Percentiles rank a stretch among this genome's conserved stretches.
phyloP scores from a whole-genome alignment of 2,329 filamentous ascomycete genomes.

The Aureobasidium sp. region DNA sequence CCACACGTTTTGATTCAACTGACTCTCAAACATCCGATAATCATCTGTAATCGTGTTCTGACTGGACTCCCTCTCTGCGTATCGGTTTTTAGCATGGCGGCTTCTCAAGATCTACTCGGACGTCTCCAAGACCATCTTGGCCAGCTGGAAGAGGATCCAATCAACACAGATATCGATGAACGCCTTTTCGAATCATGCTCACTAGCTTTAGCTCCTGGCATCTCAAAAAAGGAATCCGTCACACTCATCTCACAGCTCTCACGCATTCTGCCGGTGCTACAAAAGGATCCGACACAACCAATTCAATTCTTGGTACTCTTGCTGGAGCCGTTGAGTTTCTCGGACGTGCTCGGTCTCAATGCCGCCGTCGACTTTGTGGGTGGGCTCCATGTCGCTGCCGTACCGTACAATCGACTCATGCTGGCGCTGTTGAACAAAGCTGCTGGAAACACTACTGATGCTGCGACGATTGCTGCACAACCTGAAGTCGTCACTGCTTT shows the following conservation, averaged over 20 bases:
- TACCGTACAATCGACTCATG: constrained; percentile 46
- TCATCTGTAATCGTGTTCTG: background rate
- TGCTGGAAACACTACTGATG: constrained; percentile 41
- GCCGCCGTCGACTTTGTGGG: constrained; percentile 45
- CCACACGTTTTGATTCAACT: background rate
- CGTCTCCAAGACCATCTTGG: constrained; percentile 36
- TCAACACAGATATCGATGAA: constrained; percentile 35
- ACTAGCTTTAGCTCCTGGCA: constrained; percentile 34
- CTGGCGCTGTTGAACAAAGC: constrained; percentile 50
- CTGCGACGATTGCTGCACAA: constrained; percentile 49
- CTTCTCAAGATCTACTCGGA: constrained; percentile 3
- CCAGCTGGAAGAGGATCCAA: constrained; percentile 35
- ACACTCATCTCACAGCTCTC: constrained; percentile 39
- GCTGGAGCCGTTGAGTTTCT: constrained; percentile 40
- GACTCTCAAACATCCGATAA: background rate
- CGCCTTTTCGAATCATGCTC: constrained; percentile 43
- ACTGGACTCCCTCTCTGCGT: too few relatives aligned
- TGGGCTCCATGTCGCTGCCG: constrained; percentile 42
- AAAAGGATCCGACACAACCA: constrained; percentile 49
- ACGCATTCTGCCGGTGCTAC: constrained; percentile 42
- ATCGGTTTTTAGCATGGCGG: background rate
- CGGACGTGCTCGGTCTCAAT: constrained; percentile 39
- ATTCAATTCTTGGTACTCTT: constrained; percentile 45
- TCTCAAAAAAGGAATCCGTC: constrained; percentile 24
- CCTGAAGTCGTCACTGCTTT: constrained; percentile 46